Conservation (phyloP, 2,329 filamentous ascomycete genomes). For the Neofusicoccum kwambonambiense region DNA sequence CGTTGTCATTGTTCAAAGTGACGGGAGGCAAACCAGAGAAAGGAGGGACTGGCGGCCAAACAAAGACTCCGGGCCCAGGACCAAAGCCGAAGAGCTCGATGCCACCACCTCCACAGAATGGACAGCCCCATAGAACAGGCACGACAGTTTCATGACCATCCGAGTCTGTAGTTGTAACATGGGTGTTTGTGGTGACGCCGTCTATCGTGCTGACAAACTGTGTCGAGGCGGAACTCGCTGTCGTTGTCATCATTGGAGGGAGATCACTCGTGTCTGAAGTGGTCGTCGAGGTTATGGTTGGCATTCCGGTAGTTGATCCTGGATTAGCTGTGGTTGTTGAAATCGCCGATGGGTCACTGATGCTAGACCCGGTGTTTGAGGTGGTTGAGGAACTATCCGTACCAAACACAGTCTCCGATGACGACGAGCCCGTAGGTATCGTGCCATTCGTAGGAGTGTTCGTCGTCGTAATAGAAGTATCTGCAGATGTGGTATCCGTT, state of each 20-base stretch:
- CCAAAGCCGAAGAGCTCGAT: neutral
- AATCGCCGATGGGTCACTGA: neutral
- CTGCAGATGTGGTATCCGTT: neutral
- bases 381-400: neutral
- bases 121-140: neutral
- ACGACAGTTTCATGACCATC: neutral
- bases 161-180: neutral
- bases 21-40: neutral
- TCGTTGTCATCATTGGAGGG: neutral
- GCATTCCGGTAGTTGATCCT: neutral
- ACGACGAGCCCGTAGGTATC: neutral
- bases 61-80: neutral
- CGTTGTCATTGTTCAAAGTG: neutral
- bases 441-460: neutral
- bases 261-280: neutral
- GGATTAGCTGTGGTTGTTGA: neutral
- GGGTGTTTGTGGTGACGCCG: neutral
- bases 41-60: neutral
- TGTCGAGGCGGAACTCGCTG: neutral
- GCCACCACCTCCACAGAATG: neutral
- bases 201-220: neutral
- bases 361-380: neutral
- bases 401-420: neutral
- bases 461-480: neutral
- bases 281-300: neutral